Evolutionary conservation across 495 filamentous ascomycete species (phyloP), one percentile per base, ranked within the genome.

Genomic region (Polyplosphaeria fusca): DNA sequence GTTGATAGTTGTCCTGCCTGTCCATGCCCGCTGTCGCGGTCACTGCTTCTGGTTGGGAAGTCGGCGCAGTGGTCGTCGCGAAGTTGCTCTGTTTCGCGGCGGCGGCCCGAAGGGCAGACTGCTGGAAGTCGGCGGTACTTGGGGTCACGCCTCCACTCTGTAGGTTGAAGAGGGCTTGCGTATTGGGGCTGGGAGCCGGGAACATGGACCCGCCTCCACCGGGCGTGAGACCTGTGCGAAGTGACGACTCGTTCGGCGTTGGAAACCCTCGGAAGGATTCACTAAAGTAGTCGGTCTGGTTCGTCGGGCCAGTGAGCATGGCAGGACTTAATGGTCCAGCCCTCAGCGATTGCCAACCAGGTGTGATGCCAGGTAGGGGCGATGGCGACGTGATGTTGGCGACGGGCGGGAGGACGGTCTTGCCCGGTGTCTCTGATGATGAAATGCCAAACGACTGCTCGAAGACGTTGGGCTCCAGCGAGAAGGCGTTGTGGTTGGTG

Each of bases 191-290:
- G 3, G 91, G 88, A 26, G 84, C 87, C 26, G 91, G 89, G 77
- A 98, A 98, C 87, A 98, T 96, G 67, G 92, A 95, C 55, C 93
- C 93, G 66, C 92, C 90, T 38, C 93, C 93, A 47, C 93, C 93
- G 16, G 93, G 93, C 27, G 94, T 98, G 55, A 98, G 72, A 44
- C 93, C 93, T 16, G 89, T 93, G 38, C 93, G 82, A 16, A 98
- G 77, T 1, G 89, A 94, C 0, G 91, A 96, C 73, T 98, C 93
- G 82, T 97, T 96, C 2, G 93, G 94, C 1, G 93, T 97, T n/a
- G 86, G 86, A 68, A 97, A 94, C 27, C 86, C 81, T 59, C 89
- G 77, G 51, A 94, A 81, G 68, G 65, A 85, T 83, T 87, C 84
- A 62, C 59, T 62, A 49, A 88, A 88, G 67, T 88, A 90, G 68